These are phyloP conservation scores for Saccharum hybrid DNA, from an alignment of 202 grass and related monocot genomes.

Conservation along the genomic window DNA sequence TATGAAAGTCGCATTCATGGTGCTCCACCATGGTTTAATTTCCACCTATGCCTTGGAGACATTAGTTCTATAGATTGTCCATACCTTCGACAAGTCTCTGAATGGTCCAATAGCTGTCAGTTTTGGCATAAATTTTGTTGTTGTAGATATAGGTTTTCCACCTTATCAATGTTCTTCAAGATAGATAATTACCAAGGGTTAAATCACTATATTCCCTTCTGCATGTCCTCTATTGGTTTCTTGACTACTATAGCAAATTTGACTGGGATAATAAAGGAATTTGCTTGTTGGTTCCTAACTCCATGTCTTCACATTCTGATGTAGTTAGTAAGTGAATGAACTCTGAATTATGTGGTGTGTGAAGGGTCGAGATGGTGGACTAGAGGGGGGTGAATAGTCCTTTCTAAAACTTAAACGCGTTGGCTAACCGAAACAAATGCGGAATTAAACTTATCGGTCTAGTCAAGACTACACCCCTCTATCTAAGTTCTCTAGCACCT, in stretches of 20 bases:
- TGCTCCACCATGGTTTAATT: too few relatives aligned
- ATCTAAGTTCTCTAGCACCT: too few relatives aligned
- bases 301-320: conserved; percentile 73
- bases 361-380: too few relatives aligned
- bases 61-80: too few relatives aligned
- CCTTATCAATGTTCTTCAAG: conserved; percentile 34
- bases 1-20: too few relatives aligned
- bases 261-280: conserved; percentile 81
- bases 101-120: conserved; percentile 66
- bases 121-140: conserved; percentile 17
- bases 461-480: too few relatives aligned
- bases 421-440: too few relatives aligned
- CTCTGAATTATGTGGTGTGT: background rate
- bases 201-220: conserved; percentile 41
- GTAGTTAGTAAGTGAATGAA: conserved; percentile 69
- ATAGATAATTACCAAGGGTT: conserved; percentile 21
- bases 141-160: background rate
- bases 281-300: conserved; percentile 66
- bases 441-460: too few relatives aligned
- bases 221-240: conserved; percentile 88
- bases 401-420: too few relatives aligned
- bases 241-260: conserved; percentile 96
- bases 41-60: too few relatives aligned
- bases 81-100: conserved; percentile 65
- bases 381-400: too few relatives aligned